Base-by-base conservation (phyloP, 2,329 filamentous ascomycete genomes). In the Penicillium nordicum region DNA sequence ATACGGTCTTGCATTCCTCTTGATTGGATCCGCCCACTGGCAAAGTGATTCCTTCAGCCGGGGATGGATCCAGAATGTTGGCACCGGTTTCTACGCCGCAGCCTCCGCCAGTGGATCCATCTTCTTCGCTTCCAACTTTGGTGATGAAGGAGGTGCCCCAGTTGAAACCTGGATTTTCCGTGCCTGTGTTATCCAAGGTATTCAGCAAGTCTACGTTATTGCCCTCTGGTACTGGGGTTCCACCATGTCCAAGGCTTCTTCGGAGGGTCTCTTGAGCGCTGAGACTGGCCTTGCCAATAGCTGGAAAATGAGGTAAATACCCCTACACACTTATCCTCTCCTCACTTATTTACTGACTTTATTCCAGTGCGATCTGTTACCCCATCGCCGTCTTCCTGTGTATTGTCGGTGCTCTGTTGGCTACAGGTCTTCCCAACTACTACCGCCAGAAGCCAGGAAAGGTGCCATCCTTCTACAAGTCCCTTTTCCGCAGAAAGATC, bases 161-260 rank as follows among this genome's bases (percentile, higher is more conserved):
- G 81, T 86, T 38, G 84, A 82, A 66, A 79, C 82, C 29, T 88
- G 84, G 84, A 84, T 85, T 23, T 86, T 84, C 73, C 80, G 86
- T 48, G 86, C 86, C 12, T 85, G 84, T 64, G 72, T 84, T 9
- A 85, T 88, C 55, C 84, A 87, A 68, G 86, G 86, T 43, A 83
- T 84, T 12, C 85, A 88, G 64, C 85, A 88, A 66, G 76, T 85
- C 57, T 88, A 88, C 66, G 79, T 86, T 52, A 80, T 84, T 38
- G 82, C 78, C 2, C 77, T 88, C 10, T 88, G 85, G 85, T 87
- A 83, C 68, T 88, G 86, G 86, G 86, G 85, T 38, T 79, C 79
- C 5, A 76, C 80, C 50, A 74, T 86, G 43, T 79, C 79, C 36
- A 74, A 74, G 53, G 67, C 74, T 3, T 77, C 75, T 12, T 64